Conservation (phyloP, 306 rosid species). For the Lathyrus sativus region DNA sequence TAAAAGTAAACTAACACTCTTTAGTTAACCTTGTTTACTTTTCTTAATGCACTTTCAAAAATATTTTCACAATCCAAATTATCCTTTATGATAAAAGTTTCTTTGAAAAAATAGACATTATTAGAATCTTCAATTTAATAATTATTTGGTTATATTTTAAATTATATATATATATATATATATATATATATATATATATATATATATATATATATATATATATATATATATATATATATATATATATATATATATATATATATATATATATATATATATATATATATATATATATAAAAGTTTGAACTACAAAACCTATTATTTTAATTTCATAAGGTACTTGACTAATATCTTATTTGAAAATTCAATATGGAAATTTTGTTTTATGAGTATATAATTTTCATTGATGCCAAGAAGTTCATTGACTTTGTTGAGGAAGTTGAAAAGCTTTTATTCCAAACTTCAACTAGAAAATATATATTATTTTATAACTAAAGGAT, state of each 20-base stretch:
- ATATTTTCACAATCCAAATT: not conserved
- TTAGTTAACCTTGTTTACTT: not conserved
- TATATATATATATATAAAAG: no score
- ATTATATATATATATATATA: no score
- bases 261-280: no score
- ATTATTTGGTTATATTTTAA: not conserved
- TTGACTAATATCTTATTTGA: not conserved
- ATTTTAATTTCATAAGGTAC: no score
- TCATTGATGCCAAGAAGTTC: not conserved
- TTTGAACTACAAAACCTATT: no score
- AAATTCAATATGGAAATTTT: not conserved
- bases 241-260: no score
- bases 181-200: no score
- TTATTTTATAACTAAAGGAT: not conserved
- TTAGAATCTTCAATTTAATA: not conserved
- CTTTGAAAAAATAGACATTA: not conserved
- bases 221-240: no score
- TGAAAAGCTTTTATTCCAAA: not conserved
- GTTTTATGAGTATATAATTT: not conserved
- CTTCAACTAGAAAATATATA: not conserved
- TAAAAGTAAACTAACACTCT: not conserved
- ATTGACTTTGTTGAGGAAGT: not conserved
- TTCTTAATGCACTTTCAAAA: not conserved
- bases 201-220: no score
- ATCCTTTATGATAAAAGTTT: not conserved